Evolutionary conservation across 1,284 basidiomycete genomes (phyloP), one percentile per base, ranked within the genome.

Genomic region (Mycosarcoma mackinlayi): DNA sequence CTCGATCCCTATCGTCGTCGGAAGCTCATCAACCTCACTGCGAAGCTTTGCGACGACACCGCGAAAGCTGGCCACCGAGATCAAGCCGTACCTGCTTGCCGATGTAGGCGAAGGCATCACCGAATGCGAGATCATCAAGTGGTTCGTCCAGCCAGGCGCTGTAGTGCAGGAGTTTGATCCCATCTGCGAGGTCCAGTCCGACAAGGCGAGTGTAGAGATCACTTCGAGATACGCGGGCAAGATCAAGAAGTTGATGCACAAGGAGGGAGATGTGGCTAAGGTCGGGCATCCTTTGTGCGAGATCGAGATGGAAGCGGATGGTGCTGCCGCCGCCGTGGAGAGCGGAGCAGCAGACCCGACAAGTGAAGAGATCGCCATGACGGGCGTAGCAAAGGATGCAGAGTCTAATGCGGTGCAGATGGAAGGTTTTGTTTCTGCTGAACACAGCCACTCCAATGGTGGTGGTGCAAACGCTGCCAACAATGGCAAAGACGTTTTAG

Each of bases 141-240:
- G 76, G 73, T 88, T 82, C 78, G 88, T 92, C 28, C 85, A 88
- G 71, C 87, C 88, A 2, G 80, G 84, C 16, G 85, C 87, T n/a
- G 78, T 79, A 0, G 86, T 96, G 0, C 86, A 89, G 57, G 87
- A 89, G 38, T 96, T 97, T 79, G 93, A 96, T 65, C 87, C 90
- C 1, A 86, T 97, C 3, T 94, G 92, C 78, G 94, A 96, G 77
- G 94, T 97, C 0, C 92, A 94, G 84, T 92, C 90, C 67, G 94
- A 97, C 86, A 97, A 97, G 84, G 91, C 91, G 3, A 92, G 90
- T 73, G 94, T 96, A 24, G 94, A 96, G 82, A 92, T 96, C 61
- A 96, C 94, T 0, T 91, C 90, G 57, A 92, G 93, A 0, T 93
- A 88, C 75, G 89, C 93, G 30, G 94, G 94, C 2, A 85, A 88